Evolutionary conservation across 768 basidiomycete genomes (phyloP), one percentile per base, ranked within the genome.

Genomic region (Kwoniella dendrophila): DNA sequence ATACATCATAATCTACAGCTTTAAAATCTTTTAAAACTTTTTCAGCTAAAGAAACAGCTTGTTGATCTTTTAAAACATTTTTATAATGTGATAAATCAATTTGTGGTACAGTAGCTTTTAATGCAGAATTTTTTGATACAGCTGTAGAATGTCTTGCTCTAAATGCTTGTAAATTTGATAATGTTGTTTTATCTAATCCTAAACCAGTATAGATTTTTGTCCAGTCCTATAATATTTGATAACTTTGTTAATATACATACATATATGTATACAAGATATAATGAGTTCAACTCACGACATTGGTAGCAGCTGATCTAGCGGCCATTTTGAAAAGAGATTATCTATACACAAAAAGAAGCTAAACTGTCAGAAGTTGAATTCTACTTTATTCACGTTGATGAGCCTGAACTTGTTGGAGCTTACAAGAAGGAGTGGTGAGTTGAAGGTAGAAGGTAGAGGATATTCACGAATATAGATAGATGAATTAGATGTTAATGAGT

Each of bases 71-170:
- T 67, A 99, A 82, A 33, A 92, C 80, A 29, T 88, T 85, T 74
- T 92, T 91, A 84, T 98, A 99, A 82, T 93, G 87, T 24, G 87
- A 84, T 74, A 98, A 83, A 83, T 98, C 92, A 75, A 99, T 84
- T 53, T 90, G 88, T 30, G 88, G 88, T 40, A 89, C 87, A 16
- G 70, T 59, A 14, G 75, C 36, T 49, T 70, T 73, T 34, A 80
- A 68, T 11, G 74, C 71, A 32, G 76, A 70, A 66, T 75, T 74
- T 30, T 63, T 63, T 68, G 74, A 73, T 26, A 69, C 47, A 59
- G 96, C 95, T 56, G 97, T 91, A 69, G 83, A 82, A 81, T 95
- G 87, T 63, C 96, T 91, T 81, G 94, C 96, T 81, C 96, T 90
- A 88, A 99, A 98, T 40, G 90, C 89, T 80, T 91, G 90, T 53